phyloP scores from a whole-genome alignment of 23 red algal species.

The Gracilaria caudata region DNA sequence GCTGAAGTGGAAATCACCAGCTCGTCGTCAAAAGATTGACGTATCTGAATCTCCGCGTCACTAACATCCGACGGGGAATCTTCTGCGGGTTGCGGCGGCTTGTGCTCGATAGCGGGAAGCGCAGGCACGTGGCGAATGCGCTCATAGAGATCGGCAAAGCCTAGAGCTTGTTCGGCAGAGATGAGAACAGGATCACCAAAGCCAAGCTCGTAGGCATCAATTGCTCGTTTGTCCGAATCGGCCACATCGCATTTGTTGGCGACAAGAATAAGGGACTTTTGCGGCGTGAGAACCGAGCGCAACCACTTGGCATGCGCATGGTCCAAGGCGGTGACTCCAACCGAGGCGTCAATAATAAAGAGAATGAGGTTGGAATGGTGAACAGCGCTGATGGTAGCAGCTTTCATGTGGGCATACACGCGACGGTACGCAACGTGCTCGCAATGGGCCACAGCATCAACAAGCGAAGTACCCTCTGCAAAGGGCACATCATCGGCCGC shows the following conservation, averaged over 20 bases:
- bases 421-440: slow-evolving; percentile 48
- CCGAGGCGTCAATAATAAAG: slow-evolving; percentile 81
- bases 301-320: slow-evolving; percentile 80
- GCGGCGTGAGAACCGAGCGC: slow-evolving; percentile 1
- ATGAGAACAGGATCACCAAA: slow-evolving; percentile 77
- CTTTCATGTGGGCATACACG: slow-evolving; percentile 68
- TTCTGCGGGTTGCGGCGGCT: neutral
- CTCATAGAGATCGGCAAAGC: slow-evolving; percentile 86
- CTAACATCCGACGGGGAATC: neutral
- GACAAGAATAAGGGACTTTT: slow-evolving; percentile 60
- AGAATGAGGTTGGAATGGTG: slow-evolving; percentile 52
- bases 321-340: slow-evolving; percentile 74
- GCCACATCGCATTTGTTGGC: slow-evolving; percentile 90
- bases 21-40: slow-evolving; percentile 43
- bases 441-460: slow-evolving; percentile 27
- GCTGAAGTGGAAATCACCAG: slow-evolving; percentile 32
- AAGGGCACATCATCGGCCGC: neutral
- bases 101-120: neutral
- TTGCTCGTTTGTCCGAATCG: slow-evolving; percentile 32
- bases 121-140: slow-evolving; percentile 17
- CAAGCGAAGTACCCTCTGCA: slow-evolving; percentile 12
- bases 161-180: slow-evolving; percentile 80
- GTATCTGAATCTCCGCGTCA: neutral
- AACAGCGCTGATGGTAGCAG: slow-evolving; percentile 58
- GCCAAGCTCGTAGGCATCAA: slow-evolving; percentile 84